phyloP scores from a whole-genome alignment of 495 filamentous ascomycete species.

The Terfezia boudieri region DNA sequence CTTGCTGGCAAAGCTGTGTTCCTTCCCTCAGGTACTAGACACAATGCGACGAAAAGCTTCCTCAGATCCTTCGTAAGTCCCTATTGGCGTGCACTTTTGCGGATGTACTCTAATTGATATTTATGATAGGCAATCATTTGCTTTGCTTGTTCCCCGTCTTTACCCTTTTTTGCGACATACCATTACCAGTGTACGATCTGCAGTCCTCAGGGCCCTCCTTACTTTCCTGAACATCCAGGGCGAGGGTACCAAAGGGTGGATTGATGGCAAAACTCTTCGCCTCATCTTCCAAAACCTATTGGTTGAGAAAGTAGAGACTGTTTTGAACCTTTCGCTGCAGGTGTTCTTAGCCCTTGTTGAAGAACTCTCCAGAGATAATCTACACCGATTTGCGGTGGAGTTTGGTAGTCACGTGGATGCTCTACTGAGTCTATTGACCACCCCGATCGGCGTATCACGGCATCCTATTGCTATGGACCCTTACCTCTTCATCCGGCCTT shows the following conservation, averaged over 20 bases:
- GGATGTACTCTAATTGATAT: slow-evolving; percentile 1
- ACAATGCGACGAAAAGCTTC: slow-evolving; percentile 84
- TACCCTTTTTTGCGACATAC: slow-evolving; percentile 95
- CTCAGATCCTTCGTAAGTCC: slow-evolving; percentile 30
- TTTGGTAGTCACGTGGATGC: slow-evolving; percentile 49
- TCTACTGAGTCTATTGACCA: slow-evolving; percentile 55
- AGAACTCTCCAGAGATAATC: slow-evolving; percentile 35
- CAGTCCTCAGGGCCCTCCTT: slow-evolving; percentile 74
- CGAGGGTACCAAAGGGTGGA: slow-evolving; percentile 68
- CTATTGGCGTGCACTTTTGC: neutral
- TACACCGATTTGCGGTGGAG: slow-evolving; percentile 36
- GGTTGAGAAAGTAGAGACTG: slow-evolving; percentile 63
- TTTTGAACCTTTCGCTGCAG: slow-evolving; percentile 56
- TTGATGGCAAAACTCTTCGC: slow-evolving; percentile 69
- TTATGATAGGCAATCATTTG: slow-evolving; percentile 55
- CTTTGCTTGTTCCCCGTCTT: slow-evolving; percentile 70
- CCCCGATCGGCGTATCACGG: slow-evolving; percentile 75
- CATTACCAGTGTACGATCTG: slow-evolving; percentile 81
- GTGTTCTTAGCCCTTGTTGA: slow-evolving; percentile 64
- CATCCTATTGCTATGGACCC: slow-evolving; percentile 80
- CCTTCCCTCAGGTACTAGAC: slow-evolving; percentile 75
- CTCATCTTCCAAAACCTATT: slow-evolving; percentile 86
- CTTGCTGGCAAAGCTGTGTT: slow-evolving; percentile 80
- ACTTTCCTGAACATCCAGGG: slow-evolving; percentile 78
- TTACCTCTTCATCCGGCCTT: slow-evolving; percentile 74